A percentile compares a stretch with the other conserved stretches of the same genome.
Conservation (phyloP, 257 asterid species). For the Solanum arcanum region DNA sequence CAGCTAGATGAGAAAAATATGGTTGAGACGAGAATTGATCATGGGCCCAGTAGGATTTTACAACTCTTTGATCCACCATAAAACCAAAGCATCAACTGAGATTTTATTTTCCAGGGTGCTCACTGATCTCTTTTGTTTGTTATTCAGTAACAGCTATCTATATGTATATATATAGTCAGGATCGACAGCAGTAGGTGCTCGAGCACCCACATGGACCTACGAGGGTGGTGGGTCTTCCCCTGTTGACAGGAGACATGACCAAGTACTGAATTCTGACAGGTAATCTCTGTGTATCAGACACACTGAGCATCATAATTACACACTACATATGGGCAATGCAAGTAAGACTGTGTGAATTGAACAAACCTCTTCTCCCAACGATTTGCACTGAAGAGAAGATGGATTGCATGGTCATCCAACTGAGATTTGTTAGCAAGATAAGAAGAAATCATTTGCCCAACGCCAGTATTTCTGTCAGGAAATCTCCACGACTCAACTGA, state of each 20-base stretch:
- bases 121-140: not conserved
- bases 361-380: constrained; percentile 92
- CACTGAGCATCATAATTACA: not conserved
- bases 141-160: not conserved
- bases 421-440: constrained; percentile 71
- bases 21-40: not conserved
- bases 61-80: not conserved
- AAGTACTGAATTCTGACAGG: not conserved
- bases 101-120: not conserved
- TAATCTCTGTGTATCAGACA: no score
- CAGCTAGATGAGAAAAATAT: not conserved
- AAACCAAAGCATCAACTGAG: not conserved
- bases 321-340: not conserved
- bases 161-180: not conserved
- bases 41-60: not conserved
- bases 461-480: constrained; percentile 86
- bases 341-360: not conserved
- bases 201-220: not conserved
- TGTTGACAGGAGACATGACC: not conserved
- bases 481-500: constrained; percentile 81
- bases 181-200: not conserved
- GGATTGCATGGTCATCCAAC: constrained; percentile 79
- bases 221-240: not conserved
- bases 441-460: constrained; percentile 93
- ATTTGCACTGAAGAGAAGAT: constrained; percentile 91